A percentile compares a stretch with the other conserved stretches of the same genome.
Evolutionary conservation across 1,284 basidiomycete species (phyloP).

Genomic region (Dichomitus squalens): DNA sequence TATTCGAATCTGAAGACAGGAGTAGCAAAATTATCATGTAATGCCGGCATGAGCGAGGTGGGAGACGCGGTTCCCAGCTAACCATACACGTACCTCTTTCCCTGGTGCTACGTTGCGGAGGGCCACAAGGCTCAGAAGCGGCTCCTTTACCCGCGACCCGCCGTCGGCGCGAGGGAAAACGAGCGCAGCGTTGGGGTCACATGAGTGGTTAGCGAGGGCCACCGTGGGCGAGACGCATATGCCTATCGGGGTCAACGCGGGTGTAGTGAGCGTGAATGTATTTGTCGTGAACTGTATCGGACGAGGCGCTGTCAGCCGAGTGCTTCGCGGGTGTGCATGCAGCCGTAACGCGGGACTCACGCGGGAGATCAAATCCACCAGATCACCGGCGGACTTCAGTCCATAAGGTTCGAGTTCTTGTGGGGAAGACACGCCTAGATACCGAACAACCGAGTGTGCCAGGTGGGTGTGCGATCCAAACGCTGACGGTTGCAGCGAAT

Average conservation of each 20-base stretch:
- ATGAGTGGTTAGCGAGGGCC: conserved; percentile 91
- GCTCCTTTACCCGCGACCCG: conserved; percentile 45
- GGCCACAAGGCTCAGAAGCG: conserved; percentile 73
- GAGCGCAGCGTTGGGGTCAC: conserved; percentile 86
- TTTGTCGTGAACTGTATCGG: conserved; percentile 79
- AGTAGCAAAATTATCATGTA: not conserved
- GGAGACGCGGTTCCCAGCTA: not conserved
- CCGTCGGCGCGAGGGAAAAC: conserved; percentile 74
- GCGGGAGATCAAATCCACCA: conserved; percentile 73
- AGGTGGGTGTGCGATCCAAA: conserved; percentile 65
- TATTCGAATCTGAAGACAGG: conserved; percentile 52
- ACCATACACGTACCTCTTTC: conserved; percentile 62
- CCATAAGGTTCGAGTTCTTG: conserved; percentile 60
- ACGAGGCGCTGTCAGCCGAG: not conserved
- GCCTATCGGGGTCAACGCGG: conserved; percentile 78
- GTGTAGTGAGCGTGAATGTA: conserved; percentile 82
- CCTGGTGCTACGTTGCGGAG: conserved; percentile 62
- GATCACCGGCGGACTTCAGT: conserved; percentile 55
- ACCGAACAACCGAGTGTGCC: conserved; percentile 71
- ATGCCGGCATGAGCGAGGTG: conserved; percentile 3
- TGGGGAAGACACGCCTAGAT: conserved; percentile 59
- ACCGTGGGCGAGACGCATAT: conserved; percentile 76
- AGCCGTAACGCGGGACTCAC: conserved; percentile 39
- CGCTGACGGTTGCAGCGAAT: conserved; percentile 47
- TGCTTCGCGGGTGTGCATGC: not conserved